Base-by-base conservation (phyloP, 371 early-diverging fungal species). In the Mucor ambiguus region DNA sequence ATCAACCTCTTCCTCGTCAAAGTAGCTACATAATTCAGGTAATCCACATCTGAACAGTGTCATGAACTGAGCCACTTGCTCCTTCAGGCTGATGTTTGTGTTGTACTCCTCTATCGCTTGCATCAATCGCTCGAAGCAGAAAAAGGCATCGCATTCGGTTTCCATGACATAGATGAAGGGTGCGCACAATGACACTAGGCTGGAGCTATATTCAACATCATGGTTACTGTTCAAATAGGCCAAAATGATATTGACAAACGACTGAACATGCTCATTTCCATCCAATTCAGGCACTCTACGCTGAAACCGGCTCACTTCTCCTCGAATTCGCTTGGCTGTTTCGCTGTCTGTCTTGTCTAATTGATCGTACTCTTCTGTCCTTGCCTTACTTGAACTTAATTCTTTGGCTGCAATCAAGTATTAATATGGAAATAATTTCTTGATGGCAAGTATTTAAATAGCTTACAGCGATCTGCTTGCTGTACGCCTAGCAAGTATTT, bases 1-100 rank as follows among this genome's bases (percentile, higher is more conserved):
- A 58, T 94, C 92, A 29, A 96, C 94, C 70, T 96, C 96, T 68
- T 97, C 97, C 56, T 97, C 97, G 76, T 96, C 95, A 81, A 97
- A 95, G 77, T 93, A 95, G 71, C 87, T 92, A 71, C 90, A 90
- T 77, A 84, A 52, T 29, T 94, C 95, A 16, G 93, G 93, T 57
- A 92, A 75, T 30, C 89, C 78, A 29, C 84, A 85, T 33, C 95
- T 77, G 74, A 93, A 92, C 32, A 92, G 78, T 29, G 91, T 90
- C 84, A 92, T 86, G 64, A 94, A 94, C 61, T 89, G 88, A n/a
- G 92, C 90, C 6, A 93, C 83, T n/a, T 87, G 84, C 73, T 84
- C 78, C 63, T 88, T 87, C 58, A 90, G 77, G n/a, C 83, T 81
- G 29, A 83, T 75, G 33, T 33, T 72, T n/a, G 80, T 66, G 58